Base-by-base conservation (phyloP, 1,284 basidiomycete species). In the Boletellus sp. region DNA sequence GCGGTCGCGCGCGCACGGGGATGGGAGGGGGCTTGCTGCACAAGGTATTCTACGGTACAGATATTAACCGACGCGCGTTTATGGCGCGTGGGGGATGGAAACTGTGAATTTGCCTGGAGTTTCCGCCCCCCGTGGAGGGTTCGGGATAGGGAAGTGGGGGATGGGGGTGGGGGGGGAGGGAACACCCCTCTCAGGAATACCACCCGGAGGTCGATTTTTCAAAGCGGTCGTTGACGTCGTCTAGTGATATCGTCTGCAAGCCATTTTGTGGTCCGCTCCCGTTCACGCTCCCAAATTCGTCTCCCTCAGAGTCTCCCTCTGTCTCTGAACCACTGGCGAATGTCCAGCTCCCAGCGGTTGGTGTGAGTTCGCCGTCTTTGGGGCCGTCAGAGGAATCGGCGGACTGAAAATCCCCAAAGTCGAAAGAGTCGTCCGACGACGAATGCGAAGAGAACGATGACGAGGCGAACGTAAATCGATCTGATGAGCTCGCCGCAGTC, bases 351-450 rank as follows among this genome's bases (percentile, higher is more conserved):
- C 81, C 83, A 11, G 78, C 78, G 1, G 81, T 86, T 0, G 85
- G 82, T 45, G 84, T 85, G 40, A 78, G 68, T 44, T 79, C 77
- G 6, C 83, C 83, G 32, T 80, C 78, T 41, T 50, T 69, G 49
- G 42, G 51, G 7, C 52, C 59, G 10, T 64, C 63, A 0, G 58
- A 51, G 32, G 28, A 11, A 5, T 61, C 72, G 0, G 75, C 79
- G 49, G 73, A 75, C 58, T 88, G 87, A 62, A 91, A 91, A 54
- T 90, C 89, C 11, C 86, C 86, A 65, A 91, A 90, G 58, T 89
- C 88, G 58, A 86, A 85, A 2, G 81, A 79, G 2, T 79, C 74
- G 26, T 85, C 81, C 19, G 82, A 81, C 44, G 74, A 76, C 53
- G 80, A 83, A 24, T 83, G 79, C 0, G 80, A 76, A 51, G 81